Percentiles rank a stretch among this genome's conserved stretches.
These are phyloP conservation scores for Penicillium canescens DNA, from an alignment of 495 filamentous ascomycete species.

Conservation along the genomic window DNA sequence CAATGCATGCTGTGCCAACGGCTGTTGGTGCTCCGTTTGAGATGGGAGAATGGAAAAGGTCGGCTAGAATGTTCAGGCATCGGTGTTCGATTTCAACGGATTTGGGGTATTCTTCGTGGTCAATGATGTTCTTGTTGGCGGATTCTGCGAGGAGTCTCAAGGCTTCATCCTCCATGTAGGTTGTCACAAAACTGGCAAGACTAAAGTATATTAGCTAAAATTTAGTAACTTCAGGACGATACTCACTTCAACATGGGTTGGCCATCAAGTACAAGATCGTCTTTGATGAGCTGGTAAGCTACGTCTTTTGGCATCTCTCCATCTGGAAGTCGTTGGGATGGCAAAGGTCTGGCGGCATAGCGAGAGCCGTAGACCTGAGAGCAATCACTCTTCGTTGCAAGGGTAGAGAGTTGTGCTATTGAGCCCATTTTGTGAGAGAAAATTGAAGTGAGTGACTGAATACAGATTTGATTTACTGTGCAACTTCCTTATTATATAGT, in stretches of 20 bases:
- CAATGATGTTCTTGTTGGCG: conserved; percentile 88
- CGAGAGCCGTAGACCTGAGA: conserved; percentile 17
- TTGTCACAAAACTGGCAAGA: conserved; percentile 22
- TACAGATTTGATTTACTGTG: background rate
- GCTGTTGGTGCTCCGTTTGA: conserved; percentile 48
- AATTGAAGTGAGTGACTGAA: background rate
- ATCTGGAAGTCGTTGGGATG: conserved; percentile 8
- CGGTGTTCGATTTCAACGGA: conserved; percentile 85
- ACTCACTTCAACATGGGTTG: conserved; percentile 15
- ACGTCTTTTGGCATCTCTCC: conserved; percentile 17
- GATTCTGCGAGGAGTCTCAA: conserved; percentile 86
- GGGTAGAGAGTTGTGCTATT: background rate
- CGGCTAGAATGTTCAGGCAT: conserved; percentile 85
- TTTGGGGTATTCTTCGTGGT: conserved; percentile 88
- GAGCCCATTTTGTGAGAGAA: conserved; percentile 1
- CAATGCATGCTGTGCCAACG: conserved; percentile 83
- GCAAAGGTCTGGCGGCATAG: conserved; percentile 14
- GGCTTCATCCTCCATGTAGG: conserved; percentile 69
- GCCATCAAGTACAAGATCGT: conserved; percentile 15
- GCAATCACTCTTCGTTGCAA: background rate
- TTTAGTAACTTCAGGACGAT: background rate
- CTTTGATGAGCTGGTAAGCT: conserved; percentile 17
- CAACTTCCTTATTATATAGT: background rate
- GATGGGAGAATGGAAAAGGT: conserved; percentile 73
- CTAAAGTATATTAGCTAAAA: conserved; percentile 1